Evolutionary conservation across 208 protist species (phyloP), one percentile per base, ranked within the genome.

Genomic region (Herpetomonas muscarum): DNA sequence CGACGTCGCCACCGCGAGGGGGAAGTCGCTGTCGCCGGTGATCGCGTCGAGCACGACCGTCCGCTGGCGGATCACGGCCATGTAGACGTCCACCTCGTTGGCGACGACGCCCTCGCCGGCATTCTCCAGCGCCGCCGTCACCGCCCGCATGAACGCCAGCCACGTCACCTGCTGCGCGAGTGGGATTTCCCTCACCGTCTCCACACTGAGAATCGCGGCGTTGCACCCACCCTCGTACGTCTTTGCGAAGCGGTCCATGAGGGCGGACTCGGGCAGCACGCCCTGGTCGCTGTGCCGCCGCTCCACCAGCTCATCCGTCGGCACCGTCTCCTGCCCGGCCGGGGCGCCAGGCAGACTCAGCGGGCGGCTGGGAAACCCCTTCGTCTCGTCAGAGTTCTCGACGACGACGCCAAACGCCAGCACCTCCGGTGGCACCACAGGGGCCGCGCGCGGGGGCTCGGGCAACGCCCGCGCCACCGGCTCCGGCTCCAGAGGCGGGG

Each of bases 11-110:
- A 81, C 64, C 25, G 25, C 53, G 41, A 88, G 45, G 19, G 55
- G 52, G 41, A 72, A 64, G n/a, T 61, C 47, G n/a, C 45, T 36
- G 13, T 28, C 36, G 30, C 31, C 51, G n/a, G 31, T 49, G 39
- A 88, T 50, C 46, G 79, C 36, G 55, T 88, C 81, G n/a, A 52
- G 55, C 26, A 88, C 64, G 21, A 85, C 70, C 54, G 79, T 48
- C 37, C 67, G 74, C 56, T 80, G 66, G 28, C 67, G 74, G 44
- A 85, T 36, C 17, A 80, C 64, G 31, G 46, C 60, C 70, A 88
- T 81, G 51, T 72, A 70, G n/a, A 85, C 64, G 39, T 79, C 63
- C 17, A 79, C 36, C 55, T 76, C 29, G 50, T 19, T 46, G 37
- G 61, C 46, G 22, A 60, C 32, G 36, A 28, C 46, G 44, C 26